These are phyloP conservation scores for Malus domestica DNA, from an alignment of 306 rosid species.

Conservation along the genomic window ASM211411v1 NC_041795.1:2253501-2254000, in stretches of 20 bases:
- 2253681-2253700: conserved; percentile 75
- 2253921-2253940: conserved; percentile 17
- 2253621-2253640: conserved; percentile 95
- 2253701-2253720: conserved; percentile 53
- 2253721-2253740: conserved; percentile 32
- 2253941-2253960: conserved; percentile 17
- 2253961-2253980: conserved; percentile 41
- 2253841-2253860: not conserved
- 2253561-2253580: not conserved
- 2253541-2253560: not conserved
- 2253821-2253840: not conserved
- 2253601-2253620: conserved; percentile 43
- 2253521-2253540: not conserved
- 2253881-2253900: conserved; percentile 39
- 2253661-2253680: conserved; percentile 85
- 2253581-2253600: not conserved
- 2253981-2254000: conserved; percentile 44
- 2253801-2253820: not conserved
- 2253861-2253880: not conserved
- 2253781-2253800: conserved; percentile 4
- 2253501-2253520: not conserved
- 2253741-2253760: conserved; percentile 14
- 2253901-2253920: conserved; percentile 36
- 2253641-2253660: conserved; percentile 67
- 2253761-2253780: conserved; percentile 30